Evolutionary conservation across 495 filamentous ascomycete species (phyloP).

Genomic region (Talaromyces ruber): DNA sequence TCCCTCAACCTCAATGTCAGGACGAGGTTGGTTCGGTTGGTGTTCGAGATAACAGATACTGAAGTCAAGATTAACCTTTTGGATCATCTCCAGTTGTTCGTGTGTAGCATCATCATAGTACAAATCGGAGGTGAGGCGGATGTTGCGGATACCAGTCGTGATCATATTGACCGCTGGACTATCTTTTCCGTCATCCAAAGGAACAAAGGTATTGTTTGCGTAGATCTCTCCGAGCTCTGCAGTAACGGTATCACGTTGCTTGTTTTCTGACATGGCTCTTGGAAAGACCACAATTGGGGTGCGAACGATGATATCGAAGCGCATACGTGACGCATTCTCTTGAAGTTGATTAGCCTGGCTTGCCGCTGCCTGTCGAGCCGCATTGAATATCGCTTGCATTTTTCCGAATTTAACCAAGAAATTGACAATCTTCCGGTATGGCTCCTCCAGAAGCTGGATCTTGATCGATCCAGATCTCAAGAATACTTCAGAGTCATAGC

Average conservation of each 20-base stretch:
- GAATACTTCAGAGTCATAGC: slow-evolving; percentile 89
- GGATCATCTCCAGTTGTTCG: slow-evolving; percentile 91
- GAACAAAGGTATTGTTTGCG: slow-evolving; percentile 83
- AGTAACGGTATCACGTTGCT: slow-evolving; percentile 72
- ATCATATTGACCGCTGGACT: slow-evolving; percentile 79
- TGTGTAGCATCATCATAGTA: slow-evolving; percentile 62
- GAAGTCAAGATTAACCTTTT: slow-evolving; percentile 91
- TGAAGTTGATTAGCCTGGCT: slow-evolving; percentile 90
- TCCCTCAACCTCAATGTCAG: slow-evolving; percentile 86
- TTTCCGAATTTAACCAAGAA: slow-evolving; percentile 97
- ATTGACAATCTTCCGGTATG: slow-evolving; percentile 96
- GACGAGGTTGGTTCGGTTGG: slow-evolving; percentile 62
- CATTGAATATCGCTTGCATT: slow-evolving; percentile 99
- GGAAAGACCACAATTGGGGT: slow-evolving; percentile 96
- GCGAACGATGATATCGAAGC: slow-evolving; percentile 86
- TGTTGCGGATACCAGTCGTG: slow-evolving; percentile 83
- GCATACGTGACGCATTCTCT: slow-evolving; percentile 77
- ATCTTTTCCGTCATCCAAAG: slow-evolving; percentile 62
- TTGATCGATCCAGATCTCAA: slow-evolving; percentile 89
- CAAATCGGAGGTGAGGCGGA: slow-evolving; percentile 82
- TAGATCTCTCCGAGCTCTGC: slow-evolving; percentile 97
- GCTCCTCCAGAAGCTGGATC: slow-evolving; percentile 92
- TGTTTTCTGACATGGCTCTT: slow-evolving; percentile 50
- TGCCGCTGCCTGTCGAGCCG: slow-evolving; percentile 88
- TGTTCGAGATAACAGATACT: slow-evolving; percentile 87